Conservation (phyloP, 768 basidiomycete species). For the Termitomyces sp. region DNA sequence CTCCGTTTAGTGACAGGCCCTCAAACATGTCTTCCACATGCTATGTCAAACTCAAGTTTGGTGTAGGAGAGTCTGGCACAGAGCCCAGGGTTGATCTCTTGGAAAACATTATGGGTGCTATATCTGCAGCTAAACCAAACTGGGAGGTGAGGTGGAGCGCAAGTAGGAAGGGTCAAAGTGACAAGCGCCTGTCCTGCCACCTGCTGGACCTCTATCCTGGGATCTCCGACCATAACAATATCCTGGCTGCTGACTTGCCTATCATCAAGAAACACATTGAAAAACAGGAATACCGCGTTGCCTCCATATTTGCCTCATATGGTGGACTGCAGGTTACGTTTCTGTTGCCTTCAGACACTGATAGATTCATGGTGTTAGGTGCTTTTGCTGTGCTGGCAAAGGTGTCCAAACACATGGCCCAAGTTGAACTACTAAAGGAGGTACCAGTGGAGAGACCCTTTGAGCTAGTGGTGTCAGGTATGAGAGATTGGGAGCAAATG, state of each 20-base stretch:
- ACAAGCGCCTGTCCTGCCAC: not conserved
- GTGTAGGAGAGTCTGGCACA: not conserved
- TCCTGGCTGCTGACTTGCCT: not conserved
- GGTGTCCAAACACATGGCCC: too few relatives aligned
- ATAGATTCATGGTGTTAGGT: too few relatives aligned
- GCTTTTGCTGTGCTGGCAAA: too few relatives aligned
- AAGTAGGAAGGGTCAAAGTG: not conserved
- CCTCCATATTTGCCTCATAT: too few relatives aligned
- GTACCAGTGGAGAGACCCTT: too few relatives aligned
- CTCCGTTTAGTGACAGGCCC: not conserved
- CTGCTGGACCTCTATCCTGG: too few relatives aligned
- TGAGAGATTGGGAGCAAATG: too few relatives aligned
- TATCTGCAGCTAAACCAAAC: not conserved
- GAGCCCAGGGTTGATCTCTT: not conserved
- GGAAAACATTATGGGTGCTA: not conserved
- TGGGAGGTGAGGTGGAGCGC: not conserved
- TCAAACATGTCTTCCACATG: not conserved
- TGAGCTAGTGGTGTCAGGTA: too few relatives aligned
- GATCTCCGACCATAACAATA: not conserved
- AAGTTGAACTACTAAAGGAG: too few relatives aligned
- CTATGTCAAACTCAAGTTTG: not conserved
- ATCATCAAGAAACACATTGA: not conserved
- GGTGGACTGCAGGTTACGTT: too few relatives aligned
- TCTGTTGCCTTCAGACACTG: too few relatives aligned
- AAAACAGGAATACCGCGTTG: too few relatives aligned